Evolutionary conservation across 805 yeast species (phyloP), one percentile per base, ranked within the genome.

Genomic region (Metschnikowia vanudenii): DNA sequence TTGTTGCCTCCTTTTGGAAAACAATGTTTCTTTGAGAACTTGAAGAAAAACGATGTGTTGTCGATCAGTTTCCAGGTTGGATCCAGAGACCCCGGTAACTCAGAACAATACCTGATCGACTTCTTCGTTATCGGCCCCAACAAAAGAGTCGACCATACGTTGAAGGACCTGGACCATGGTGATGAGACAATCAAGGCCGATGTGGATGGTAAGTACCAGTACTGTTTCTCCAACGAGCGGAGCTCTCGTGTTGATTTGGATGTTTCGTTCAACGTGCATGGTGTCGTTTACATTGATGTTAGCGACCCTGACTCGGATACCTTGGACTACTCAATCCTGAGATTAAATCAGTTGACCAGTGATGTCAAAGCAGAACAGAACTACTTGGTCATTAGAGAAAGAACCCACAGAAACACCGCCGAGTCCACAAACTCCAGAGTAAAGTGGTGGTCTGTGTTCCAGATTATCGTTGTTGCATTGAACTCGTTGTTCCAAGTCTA

Each of bases 371-470:
- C 90, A 58, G 99, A 94, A 70, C 95, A 85, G 61, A 80, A 88
- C 58, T 94, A 94, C 69, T 84, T 94, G 58, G 95, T 91, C 39
- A 90, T 92, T 51, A 84, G 99, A 71, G 99, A 92, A 71, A 85
- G 97, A 73, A 87, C 95, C 13, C 99, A 92, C 68, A 86, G 99
- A 80, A 94, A 92, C 72, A 92, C 99, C 9, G 98, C 99, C 5
- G 99, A 92, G 71, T 87, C 96, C 19, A 92, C 99, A 38, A 92
- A 92, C 69, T 85, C 94, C 45, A 82, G 99, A 61, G 98, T 92
- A 55, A 92, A 92, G 69, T 94, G 96, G 88, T 92, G 99, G 99
- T 88, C 96, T 22, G 76, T 88, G 28, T 85, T 91, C 77, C 99
- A 92, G 74, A 74, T 94, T 53, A 59, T 83, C 43, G 91, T 94